Evolutionary conservation across 345 rosid genomes (phyloP).

Genomic region (Trapa incisa): DNA sequence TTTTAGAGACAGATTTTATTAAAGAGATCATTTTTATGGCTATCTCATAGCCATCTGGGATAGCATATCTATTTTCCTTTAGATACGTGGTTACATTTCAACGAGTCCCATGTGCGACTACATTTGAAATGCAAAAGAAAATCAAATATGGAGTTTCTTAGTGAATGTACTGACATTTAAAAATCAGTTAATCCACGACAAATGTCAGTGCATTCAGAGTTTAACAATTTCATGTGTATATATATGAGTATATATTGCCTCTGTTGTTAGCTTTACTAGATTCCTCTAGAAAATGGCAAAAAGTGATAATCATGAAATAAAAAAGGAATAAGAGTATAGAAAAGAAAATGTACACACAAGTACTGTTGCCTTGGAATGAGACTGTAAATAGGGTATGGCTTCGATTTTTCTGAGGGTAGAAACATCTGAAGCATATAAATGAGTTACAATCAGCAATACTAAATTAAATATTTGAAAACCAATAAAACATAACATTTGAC

Average conservation of each 20-base stretch:
- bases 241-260: background rate
- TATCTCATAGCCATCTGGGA: background rate
- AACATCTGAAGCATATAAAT: slow-evolving; percentile 31
- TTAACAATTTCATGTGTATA: background rate
- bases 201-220: background rate
- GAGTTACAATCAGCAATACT: slow-evolving; percentile 1
- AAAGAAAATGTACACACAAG: slow-evolving; percentile 88
- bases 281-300: background rate
- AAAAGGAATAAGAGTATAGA: slow-evolving; percentile 16
- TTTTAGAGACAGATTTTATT: background rate
- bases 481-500: background rate
- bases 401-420: slow-evolving; percentile 30
- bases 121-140: background rate
- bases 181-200: background rate
- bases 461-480: background rate
- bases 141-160: background rate
- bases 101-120: background rate
- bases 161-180: background rate
- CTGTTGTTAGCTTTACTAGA: background rate
- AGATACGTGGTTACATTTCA: background rate
- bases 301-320: background rate
- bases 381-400: slow-evolving; percentile 26
- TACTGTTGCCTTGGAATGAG: slow-evolving; percentile 62
- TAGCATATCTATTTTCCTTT: background rate
- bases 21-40: background rate